Base-by-base conservation (phyloP, 352 stramenopile genomes). In the Globisporangium cederbergense region DNA sequence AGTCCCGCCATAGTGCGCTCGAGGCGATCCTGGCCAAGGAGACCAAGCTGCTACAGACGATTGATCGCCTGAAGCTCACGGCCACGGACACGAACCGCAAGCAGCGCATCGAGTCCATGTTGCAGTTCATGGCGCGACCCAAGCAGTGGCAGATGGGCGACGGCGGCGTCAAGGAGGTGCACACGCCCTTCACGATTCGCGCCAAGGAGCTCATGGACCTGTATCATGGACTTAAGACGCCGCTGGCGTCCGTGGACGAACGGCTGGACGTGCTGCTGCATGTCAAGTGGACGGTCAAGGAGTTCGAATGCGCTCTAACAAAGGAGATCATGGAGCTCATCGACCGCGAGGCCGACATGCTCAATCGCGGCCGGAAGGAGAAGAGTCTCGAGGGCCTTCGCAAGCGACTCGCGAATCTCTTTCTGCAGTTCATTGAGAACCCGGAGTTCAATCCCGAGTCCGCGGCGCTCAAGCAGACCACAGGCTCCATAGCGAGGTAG, bases 101-200 rank as follows among this genome's bases (percentile, higher is more conserved):
- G 52, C 79, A 94, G 68, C 89, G 88, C n/a, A 86, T 97, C 52
- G 74, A 93, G 64, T 78, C 78, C 1, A 97, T 97, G 81, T 68
- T 98, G 22, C 68, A 94, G 54, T 90, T 91, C 62, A 95, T 98
- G 86, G 81, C 85, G 22, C 67, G 78, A 1, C 88, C 92, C 8
- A 98, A 98, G 70, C 75, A 93, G 51, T 98, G 94, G 94, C 86
- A 98, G 61, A 90, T 96, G 82, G 89, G 86, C 65, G 86, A 98
- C 73, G 93, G 93, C 22, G 81, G 87, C 32, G 70, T 96, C 42
- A 90, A 91, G 51, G 77, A 91, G 47, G 89, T 98, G 20, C 83
- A 97, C 64, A 98, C 93, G 40, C 92, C 90, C 4, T 93, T 91
- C 64, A 92, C 82, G 46, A 75, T 89, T 7, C 87, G 93, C 32